These are phyloP conservation scores for Phytopythium cucurbitacearum DNA, from an alignment of 352 stramenopile genomes.

Conservation along the genomic window DNA sequence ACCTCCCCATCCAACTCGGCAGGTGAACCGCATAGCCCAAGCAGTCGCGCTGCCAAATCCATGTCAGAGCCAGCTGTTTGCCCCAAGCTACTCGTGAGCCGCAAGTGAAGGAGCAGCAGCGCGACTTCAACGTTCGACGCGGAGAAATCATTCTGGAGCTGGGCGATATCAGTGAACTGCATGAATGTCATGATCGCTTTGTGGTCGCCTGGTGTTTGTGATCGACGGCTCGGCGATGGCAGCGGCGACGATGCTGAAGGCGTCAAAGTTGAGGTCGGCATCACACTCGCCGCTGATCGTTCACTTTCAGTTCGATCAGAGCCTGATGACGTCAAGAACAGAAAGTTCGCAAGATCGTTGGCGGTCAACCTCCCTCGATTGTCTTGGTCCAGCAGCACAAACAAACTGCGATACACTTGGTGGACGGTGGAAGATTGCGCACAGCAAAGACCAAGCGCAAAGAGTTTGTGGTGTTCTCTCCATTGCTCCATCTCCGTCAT, in stretches of 20 bases:
- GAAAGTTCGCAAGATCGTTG: constrained; percentile 15
- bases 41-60: too few species aligned
- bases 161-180: constrained; percentile 19
- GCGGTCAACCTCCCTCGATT: constrained; percentile 20
- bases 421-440: constrained; percentile 14
- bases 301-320: background rate
- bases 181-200: constrained; percentile 10
- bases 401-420: constrained; percentile 33
- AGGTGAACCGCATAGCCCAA: too few species aligned
- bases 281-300: constrained; percentile 17
- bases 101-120: constrained; percentile 20
- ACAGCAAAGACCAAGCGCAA: constrained; percentile 33
- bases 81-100: background rate
- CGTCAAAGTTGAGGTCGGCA: constrained; percentile 5
- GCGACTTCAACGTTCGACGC: constrained; percentile 14
- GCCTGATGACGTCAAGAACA: constrained; percentile 5
- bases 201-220: background rate
- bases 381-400: constrained; percentile 36
- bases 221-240: constrained; percentile 3
- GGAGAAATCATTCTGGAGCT: constrained; percentile 11
- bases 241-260: constrained; percentile 8
- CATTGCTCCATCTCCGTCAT: background rate
- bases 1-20: background rate
- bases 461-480: constrained; percentile 10
- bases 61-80: too few species aligned